A percentile compares a stretch with the other conserved stretches of the same genome.
phyloP scores from a whole-genome alignment of 805 yeast genomes.

The Wickerhamomyces hampshirensis region DNA sequence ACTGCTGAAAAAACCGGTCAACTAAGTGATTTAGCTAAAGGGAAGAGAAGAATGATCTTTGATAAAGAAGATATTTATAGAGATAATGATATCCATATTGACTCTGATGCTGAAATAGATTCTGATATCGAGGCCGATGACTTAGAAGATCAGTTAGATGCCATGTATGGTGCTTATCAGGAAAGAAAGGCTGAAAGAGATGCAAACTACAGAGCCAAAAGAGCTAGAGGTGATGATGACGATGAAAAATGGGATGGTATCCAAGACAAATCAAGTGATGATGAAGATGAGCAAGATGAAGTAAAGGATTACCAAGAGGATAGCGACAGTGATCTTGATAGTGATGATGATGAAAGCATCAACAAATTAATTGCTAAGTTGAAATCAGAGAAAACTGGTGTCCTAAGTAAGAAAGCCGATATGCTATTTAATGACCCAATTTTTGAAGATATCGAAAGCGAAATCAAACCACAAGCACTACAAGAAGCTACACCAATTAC shows the following conservation, averaged over 20 bases:
- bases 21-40: constrained; percentile 65
- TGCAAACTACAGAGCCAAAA: constrained; percentile 63
- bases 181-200: constrained; percentile 62
- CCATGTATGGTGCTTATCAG: constrained; percentile 73
- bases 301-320: constrained; percentile 40
- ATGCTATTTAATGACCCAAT: constrained; percentile 49
- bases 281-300: constrained; percentile 26
- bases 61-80: constrained; percentile 47
- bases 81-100: constrained; percentile 56
- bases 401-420: constrained; percentile 37
- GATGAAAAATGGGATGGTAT: constrained; percentile 82
- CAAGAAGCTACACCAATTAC: constrained; percentile 8
- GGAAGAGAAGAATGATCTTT: constrained; percentile 64
- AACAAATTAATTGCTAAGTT: constrained; percentile 51
- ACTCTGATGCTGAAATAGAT: constrained; percentile 37
- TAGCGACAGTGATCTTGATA: constrained; percentile 36
- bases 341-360: constrained; percentile 72
- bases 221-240: constrained; percentile 68
- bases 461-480: constrained; percentile 10
- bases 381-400: constrained; percentile 39
- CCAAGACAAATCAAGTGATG: constrained; percentile 39
- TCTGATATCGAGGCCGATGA: constrained; percentile 54
- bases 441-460: constrained; percentile 44
- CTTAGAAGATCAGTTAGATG: constrained; percentile 77
- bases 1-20: constrained; percentile 88